Conservation (phyloP, 2,329 filamentous ascomycete species). For the Alternaria sp. region DNA sequence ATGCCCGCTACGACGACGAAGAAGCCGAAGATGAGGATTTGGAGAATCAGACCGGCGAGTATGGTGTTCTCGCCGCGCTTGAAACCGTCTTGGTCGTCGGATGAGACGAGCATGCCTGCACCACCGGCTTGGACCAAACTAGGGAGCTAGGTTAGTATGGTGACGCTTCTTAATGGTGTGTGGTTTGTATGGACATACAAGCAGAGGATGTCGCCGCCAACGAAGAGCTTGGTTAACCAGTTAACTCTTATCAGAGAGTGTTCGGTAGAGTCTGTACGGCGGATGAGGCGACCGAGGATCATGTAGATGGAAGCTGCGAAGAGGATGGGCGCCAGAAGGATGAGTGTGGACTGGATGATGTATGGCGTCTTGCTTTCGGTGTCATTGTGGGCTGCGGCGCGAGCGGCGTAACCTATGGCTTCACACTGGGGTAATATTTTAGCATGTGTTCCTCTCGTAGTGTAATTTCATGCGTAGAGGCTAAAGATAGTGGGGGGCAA, state of each 20-base stretch:
- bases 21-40: slow-evolving; percentile 65
- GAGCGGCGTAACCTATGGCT: slow-evolving; percentile 52
- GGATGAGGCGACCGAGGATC: slow-evolving; percentile 56
- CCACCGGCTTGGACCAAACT: slow-evolving; percentile 59
- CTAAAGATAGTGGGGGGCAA: slow-evolving; percentile 51
- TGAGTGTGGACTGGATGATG: slow-evolving; percentile 52
- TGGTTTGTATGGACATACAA: slow-evolving; percentile 45
- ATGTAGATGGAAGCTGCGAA: slow-evolving; percentile 61
- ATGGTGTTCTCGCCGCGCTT: slow-evolving; percentile 62
- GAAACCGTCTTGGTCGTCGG: slow-evolving; percentile 32
- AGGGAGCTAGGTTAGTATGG: not conserved
- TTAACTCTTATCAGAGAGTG: slow-evolving; percentile 55
- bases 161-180: not conserved
- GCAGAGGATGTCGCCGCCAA: slow-evolving; percentile 63
- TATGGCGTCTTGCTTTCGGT: slow-evolving; percentile 43
- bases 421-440: slow-evolving; percentile 41
- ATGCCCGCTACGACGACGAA: slow-evolving; percentile 61
- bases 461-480: slow-evolving; percentile 11
- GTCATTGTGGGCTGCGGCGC: slow-evolving; percentile 50
- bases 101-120: slow-evolving; percentile 54
- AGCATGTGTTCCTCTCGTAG: slow-evolving; percentile 7
- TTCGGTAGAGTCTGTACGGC: slow-evolving; percentile 53
- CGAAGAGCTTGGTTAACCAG: slow-evolving; percentile 65
- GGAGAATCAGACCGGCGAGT: slow-evolving; percentile 64
- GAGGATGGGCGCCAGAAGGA: slow-evolving; percentile 52